A percentile compares a stretch with the other conserved stretches of the same genome.
Conservation (phyloP, 2,329 filamentous ascomycete species). For the Fusarium longipes region DNA sequence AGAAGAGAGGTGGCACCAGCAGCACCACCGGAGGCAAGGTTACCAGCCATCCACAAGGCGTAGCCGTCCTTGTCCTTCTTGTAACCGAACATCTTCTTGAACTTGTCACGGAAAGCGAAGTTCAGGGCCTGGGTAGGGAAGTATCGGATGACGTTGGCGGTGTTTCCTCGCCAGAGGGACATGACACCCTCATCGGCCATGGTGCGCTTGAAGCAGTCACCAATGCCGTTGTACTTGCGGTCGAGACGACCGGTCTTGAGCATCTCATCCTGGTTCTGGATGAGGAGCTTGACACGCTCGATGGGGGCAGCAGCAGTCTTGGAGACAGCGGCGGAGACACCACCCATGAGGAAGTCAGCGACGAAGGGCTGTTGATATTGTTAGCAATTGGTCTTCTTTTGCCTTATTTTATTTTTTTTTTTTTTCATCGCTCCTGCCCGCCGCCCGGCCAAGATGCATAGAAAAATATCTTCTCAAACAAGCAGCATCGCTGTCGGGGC, state of each 20-base stretch:
- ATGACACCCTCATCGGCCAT: slow-evolving; percentile 90
- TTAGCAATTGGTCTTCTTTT: slow-evolving; percentile 37
- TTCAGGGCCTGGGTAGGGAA: slow-evolving; percentile 99
- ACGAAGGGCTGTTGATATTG: slow-evolving; percentile 78
- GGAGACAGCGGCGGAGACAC: slow-evolving; percentile 99
- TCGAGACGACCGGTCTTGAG: slow-evolving; percentile 98
- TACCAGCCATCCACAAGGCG: slow-evolving; percentile 98
- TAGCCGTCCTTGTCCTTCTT: slow-evolving; percentile 99
- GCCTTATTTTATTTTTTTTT: too few relatives aligned
- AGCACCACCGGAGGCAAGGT: slow-evolving; percentile 99
- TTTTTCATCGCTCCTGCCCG: background rate
- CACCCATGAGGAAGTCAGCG: slow-evolving; percentile 99
- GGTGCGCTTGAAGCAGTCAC: slow-evolving; percentile 95
- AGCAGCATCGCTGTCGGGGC: background rate
- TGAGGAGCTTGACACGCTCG: slow-evolving; percentile 99
- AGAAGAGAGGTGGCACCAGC: slow-evolving; percentile 99
- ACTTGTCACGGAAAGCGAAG: slow-evolving; percentile 99
- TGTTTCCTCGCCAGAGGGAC: slow-evolving; percentile 99
- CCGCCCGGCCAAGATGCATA: slow-evolving; percentile 6
- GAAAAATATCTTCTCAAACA: slow-evolving; percentile 1
- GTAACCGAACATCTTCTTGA: slow-evolving; percentile 99
- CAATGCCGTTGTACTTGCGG: slow-evolving; percentile 94
- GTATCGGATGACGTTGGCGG: slow-evolving; percentile 99
- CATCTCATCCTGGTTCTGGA: slow-evolving; percentile 99
- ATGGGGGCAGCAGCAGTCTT: slow-evolving; percentile 99